Base-by-base conservation (phyloP, 371 early-diverging fungal species). In the Lichtheimia hyalospora region DNA sequence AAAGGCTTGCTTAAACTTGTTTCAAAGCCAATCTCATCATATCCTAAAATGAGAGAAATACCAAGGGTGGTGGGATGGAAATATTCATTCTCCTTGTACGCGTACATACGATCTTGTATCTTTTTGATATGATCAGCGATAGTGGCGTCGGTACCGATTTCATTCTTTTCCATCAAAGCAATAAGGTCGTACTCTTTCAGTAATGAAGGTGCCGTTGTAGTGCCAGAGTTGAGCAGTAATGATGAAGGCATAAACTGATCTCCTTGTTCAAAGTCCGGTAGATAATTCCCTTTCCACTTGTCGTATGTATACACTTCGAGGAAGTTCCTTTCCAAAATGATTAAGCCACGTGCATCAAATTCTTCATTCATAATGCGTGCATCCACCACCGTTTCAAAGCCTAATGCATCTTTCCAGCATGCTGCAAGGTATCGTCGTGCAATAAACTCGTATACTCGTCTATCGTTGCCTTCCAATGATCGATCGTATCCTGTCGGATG, bases 131-230 rank as follows among this genome's bases (percentile, higher is more conserved):
- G 99, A 44, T 99, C 98, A 28, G 95, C 96, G 50, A 99, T 99
- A 0, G 99, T 99, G 0, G 99, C 99, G 74, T 99, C 99, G 3
- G 99, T 99, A 4, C 99, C 99, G 49, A 99, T 99, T 24, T 98
- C 98, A 66, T 96, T 92, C 72, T 92, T 90, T 72, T 99, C 98
- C 99, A 99, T 99, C 39, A 95, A 68, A 2, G 82, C 77, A 68
- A 99, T 98, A 40, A 99, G 84, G 15, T 99, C 99, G 7, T 92
- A 83, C 64, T 99, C 99, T 0, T 93, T 93, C 42, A 99, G 78
- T 43, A 92, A 76, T 7, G 77, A 73, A 0, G 99, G 99, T 6
- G 91, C 74, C 1, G 83, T 76, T 0, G 99, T 99, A 0, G 62
- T 60, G 0, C 96, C 94, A 3, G 73, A 71, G 28, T 69, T 79